These are phyloP conservation scores for Ogataea nitratoaversa DNA, from an alignment of 805 yeast species.

Conservation along the genomic window DNA sequence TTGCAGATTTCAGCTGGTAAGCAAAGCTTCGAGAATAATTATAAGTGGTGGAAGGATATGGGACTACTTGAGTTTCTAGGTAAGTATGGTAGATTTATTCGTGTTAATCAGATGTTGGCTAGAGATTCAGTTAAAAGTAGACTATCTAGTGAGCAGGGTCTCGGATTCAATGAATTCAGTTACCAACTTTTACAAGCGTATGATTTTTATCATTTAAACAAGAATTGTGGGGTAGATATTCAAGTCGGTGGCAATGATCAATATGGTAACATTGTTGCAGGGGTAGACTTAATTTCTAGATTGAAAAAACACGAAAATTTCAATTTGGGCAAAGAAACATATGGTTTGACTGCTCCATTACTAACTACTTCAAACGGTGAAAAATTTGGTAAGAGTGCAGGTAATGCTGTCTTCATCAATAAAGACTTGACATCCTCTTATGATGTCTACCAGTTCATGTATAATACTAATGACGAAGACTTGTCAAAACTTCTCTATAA, in stretches of 20 bases:
- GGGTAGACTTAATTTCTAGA: constrained; percentile 78
- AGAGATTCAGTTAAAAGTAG: constrained; percentile 84
- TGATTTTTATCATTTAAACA: constrained; percentile 81
- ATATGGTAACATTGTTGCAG: constrained; percentile 98
- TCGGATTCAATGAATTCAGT: constrained; percentile 92
- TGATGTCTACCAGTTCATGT: constrained; percentile 80
- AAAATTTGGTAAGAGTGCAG: constrained; percentile 95
- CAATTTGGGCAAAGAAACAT: constrained; percentile 32
- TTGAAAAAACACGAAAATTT: constrained; percentile 28
- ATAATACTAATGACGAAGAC: constrained; percentile 73
- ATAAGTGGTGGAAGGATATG: constrained; percentile 81
- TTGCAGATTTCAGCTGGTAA: constrained; percentile 11
- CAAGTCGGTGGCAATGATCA: constrained; percentile 98
- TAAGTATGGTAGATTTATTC: constrained; percentile 68
- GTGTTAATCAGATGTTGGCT: constrained; percentile 83
- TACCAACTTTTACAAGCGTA: constrained; percentile 92
- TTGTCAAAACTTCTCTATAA: constrained; percentile 64
- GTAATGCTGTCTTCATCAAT: constrained; percentile 90
- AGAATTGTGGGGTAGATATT: constrained; percentile 51
- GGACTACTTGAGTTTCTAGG: constrained; percentile 75
- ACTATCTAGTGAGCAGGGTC: constrained; percentile 62
- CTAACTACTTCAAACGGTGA: constrained; percentile 85
- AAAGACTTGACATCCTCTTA: constrained; percentile 70
- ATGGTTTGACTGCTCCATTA: constrained; percentile 86
- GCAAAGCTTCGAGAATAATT: constrained; percentile 50